Base-by-base conservation (phyloP, 495 filamentous ascomycete species). In the Immersiella caudata region DNA sequence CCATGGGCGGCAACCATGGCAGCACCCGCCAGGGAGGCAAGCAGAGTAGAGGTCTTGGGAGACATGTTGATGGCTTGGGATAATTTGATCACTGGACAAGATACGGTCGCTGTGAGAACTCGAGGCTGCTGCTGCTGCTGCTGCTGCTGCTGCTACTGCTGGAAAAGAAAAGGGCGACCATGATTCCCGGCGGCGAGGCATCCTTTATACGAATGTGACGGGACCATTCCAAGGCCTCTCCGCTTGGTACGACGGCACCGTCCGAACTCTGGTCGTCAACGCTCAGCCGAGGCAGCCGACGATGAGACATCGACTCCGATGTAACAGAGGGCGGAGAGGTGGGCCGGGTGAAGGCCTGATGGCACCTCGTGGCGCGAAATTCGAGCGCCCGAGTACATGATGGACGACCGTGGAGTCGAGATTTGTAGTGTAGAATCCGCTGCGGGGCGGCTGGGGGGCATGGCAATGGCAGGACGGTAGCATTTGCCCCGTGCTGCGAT, bases 1-100 rank as follows among this genome's bases (percentile, higher is more conserved):
- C 88, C 88, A 77, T 91, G 88, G 65, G 84, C 87, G 61, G 82
- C 81, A 56, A 88, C 86, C 60, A 84, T 70, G 50, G 84, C 75
- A 60, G 82, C 79, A 68, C 82, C 80, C 59, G 81, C 81, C 68
- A 89, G 76, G 67, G 82, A 72, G 50, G 83, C 74, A 71, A 78
- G 61, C 55, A 80, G 72, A 20, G 73, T 71, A 46, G 73, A 73
- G 61, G 67, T 55, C 64, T 73, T 77, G 64, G 61, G 67, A 68
- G 67, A 33, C 55, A 52, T 66, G 56, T 60, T 65, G 40, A 40
- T 22, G 16, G n/a, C 11, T 33, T 46, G 12, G 4, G n/a, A 35
- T 14, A 14, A 50, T 12, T n/a, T n/a, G 14, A 21, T 24, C 22
- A 54, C 26, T 55, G 11, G 60, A 59, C 33, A 51, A n/a, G 62